A percentile compares a stretch with the other conserved stretches of the same genome.
Evolutionary conservation across 306 rosid species (phyloP).

Genomic region (Parietaria judaica): DNA sequence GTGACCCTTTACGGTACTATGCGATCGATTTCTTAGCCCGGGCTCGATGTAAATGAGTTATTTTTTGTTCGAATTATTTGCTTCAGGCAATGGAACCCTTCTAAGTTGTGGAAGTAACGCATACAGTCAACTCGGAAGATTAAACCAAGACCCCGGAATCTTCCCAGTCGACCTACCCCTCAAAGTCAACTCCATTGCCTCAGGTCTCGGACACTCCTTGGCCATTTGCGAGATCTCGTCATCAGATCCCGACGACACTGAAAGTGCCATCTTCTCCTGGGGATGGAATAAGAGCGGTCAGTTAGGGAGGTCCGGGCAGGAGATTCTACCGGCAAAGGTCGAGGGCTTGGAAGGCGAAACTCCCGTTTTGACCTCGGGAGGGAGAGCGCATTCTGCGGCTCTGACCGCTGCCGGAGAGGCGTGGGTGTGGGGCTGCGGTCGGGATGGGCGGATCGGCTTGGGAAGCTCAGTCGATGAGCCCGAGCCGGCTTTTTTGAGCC

Average conservation of each 20-base stretch:
- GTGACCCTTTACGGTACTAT: no score
- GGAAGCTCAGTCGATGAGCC: constrained; percentile 62
- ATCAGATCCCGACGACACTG: constrained; percentile 15
- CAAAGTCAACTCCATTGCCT: constrained; percentile 45
- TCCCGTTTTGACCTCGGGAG: constrained; percentile 60
- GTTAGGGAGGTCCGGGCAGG: constrained; percentile 73
- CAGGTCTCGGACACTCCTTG: constrained; percentile 92
- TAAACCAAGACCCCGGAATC: constrained; percentile 49
- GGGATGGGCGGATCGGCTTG: constrained; percentile 76
- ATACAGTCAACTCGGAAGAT: constrained; percentile 79
- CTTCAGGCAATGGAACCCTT: constrained; percentile 56
- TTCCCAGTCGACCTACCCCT: constrained; percentile 51
- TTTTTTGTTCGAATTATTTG: no score
- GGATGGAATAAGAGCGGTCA: constrained; percentile 84
- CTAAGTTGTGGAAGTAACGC: constrained; percentile 76
- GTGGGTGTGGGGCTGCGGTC: constrained; percentile 93
- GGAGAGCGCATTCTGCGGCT: constrained; percentile 81
- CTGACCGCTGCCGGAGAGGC: constrained; percentile 59
- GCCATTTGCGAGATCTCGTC: constrained; percentile 54
- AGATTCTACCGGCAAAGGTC: constrained; percentile 37
- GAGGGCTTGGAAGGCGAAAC: constrained; percentile 51
- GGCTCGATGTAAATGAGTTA: no score
- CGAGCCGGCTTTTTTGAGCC: constrained; percentile 57
- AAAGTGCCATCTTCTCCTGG: constrained; percentile 56
- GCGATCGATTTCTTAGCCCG: no score